These are phyloP conservation scores for Chaetomium sp. DNA, from an alignment of 2,329 filamentous ascomycete genomes.

Conservation along the genomic window DNA sequence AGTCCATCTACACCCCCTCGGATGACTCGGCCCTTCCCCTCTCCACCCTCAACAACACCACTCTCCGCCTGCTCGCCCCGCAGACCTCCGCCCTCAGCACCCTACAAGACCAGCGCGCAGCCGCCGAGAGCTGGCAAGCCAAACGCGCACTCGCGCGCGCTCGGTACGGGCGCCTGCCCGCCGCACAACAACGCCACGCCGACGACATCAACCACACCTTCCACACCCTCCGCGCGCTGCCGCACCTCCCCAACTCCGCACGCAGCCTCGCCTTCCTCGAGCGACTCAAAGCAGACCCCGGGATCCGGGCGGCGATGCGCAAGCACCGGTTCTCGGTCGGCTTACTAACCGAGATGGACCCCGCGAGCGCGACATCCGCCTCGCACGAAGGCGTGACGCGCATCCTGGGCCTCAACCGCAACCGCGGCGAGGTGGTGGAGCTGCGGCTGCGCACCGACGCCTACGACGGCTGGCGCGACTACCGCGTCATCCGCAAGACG, in stretches of 20 bases:
- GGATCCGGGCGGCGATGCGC: constrained; percentile 81
- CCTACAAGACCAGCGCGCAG: constrained; percentile 29
- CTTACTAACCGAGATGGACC: constrained; percentile 94
- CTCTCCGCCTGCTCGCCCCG: constrained; percentile 40
- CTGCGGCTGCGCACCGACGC: constrained; percentile 88
- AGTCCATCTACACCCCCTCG: constrained; percentile 36
- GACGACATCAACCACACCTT: constrained; percentile 79
- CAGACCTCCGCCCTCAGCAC: constrained; percentile 32
- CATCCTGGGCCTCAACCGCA: constrained; percentile 84
- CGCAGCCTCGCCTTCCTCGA: constrained; percentile 72
- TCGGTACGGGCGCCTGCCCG: constrained; percentile 36
- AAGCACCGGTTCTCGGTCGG: constrained; percentile 83
- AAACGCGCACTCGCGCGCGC: constrained; percentile 23
- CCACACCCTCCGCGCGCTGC: constrained; percentile 71
- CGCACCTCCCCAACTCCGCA: constrained; percentile 74
- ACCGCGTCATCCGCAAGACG: constrained; percentile 86
- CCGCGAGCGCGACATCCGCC: constrained; percentile 70
- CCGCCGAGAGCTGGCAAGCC: constrained; percentile 25
- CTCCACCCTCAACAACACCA: constrained; percentile 32
- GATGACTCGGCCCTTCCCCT: constrained; percentile 35
- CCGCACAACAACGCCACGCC: background rate
- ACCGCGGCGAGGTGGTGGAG: constrained; percentile 87
- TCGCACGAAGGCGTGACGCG: constrained; percentile 73
- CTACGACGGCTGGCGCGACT: constrained; percentile 91
- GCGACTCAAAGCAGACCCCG: constrained; percentile 77